These are phyloP conservation scores for Aspergillus diversus DNA, from an alignment of 495 filamentous ascomycete genomes.

Conservation along the genomic window DNA sequence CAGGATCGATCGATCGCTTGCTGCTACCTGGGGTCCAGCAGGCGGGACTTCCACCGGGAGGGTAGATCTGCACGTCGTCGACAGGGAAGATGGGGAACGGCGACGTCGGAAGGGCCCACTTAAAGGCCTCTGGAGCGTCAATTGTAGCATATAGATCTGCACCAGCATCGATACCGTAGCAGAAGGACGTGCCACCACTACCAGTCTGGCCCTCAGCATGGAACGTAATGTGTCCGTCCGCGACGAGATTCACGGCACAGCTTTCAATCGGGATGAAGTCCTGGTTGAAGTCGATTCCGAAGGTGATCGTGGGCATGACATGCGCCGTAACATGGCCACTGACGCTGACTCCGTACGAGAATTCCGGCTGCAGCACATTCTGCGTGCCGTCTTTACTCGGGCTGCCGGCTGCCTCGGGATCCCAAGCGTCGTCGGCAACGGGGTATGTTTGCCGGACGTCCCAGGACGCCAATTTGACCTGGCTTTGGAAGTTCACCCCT, in stretches of 20 bases:
- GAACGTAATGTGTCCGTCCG: constrained; percentile 16
- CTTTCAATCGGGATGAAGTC: not conserved
- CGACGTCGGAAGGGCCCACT: constrained; percentile 8
- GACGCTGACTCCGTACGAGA: constrained; percentile 6
- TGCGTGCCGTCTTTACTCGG: not conserved
- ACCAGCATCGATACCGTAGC: constrained; percentile 16
- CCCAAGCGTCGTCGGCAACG: constrained; percentile 1
- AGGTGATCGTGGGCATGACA: constrained; percentile 12
- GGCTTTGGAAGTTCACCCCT: constrained; percentile 13
- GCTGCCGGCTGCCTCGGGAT: not conserved
- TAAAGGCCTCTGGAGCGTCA: constrained; percentile 8
- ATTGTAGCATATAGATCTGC: constrained; percentile 13
- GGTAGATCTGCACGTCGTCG: constrained; percentile 6
- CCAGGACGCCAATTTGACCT: constrained; percentile 9
- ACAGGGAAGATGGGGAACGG: constrained; percentile 9
- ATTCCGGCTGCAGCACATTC: constrained; percentile 1
- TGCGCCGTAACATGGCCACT: constrained; percentile 14
- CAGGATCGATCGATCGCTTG: not conserved
- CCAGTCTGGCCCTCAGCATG: constrained; percentile 7
- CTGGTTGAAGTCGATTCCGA: constrained; percentile 15
- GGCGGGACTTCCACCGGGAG: not conserved
- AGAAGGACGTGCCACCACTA: constrained; percentile 1
- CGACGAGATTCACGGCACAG: constrained; percentile 13
- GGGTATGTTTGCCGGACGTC: constrained; percentile 17
- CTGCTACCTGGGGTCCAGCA: constrained; percentile 8